These are phyloP conservation scores for Acacia pycnantha DNA, from an alignment of 331 rosid genomes.

Conservation along the genomic window DNA sequence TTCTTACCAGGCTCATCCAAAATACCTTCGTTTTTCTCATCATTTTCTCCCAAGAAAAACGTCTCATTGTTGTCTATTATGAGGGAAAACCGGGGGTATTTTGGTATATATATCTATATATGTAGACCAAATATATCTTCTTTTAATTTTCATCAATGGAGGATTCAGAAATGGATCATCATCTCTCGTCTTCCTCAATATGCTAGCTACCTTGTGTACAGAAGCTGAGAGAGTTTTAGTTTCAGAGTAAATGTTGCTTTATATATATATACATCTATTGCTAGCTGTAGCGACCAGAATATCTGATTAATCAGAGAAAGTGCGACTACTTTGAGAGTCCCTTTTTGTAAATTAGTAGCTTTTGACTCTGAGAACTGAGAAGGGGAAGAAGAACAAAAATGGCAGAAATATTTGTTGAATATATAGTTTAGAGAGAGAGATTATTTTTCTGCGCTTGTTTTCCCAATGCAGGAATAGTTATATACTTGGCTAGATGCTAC, in stretches of 20 bases:
- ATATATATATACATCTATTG: constrained; percentile 31
- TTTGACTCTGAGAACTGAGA: constrained; percentile 27
- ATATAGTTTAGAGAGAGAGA: background rate
- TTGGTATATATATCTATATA: constrained; percentile 40
- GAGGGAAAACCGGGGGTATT: constrained; percentile 90
- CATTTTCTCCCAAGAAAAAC: constrained; percentile 17
- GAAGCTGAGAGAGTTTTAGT: constrained; percentile 33
- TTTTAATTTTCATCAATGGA: constrained; percentile 26
- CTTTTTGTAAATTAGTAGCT: background rate
- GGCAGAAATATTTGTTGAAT: background rate
- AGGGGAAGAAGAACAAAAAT: constrained; percentile 24
- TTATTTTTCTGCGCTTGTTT: background rate
- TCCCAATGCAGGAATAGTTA: constrained; percentile 18
- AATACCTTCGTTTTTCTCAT: constrained; percentile 87
- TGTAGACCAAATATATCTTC: background rate
- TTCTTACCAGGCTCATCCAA: constrained; percentile 40
- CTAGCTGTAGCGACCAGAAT: constrained; percentile 3
- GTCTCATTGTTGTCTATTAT: constrained; percentile 22
- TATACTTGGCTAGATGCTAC: background rate
- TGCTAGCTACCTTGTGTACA: constrained; percentile 33
- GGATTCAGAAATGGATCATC: constrained; percentile 36
- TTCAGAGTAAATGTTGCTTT: constrained; percentile 13
- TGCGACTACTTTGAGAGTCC: background rate
- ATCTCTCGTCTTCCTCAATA: background rate
- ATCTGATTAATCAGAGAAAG: constrained; percentile 10